Evolutionary conservation across 2,329 filamentous ascomycete genomes (phyloP).

Genomic region (Metarhizium rileyi): DNA sequence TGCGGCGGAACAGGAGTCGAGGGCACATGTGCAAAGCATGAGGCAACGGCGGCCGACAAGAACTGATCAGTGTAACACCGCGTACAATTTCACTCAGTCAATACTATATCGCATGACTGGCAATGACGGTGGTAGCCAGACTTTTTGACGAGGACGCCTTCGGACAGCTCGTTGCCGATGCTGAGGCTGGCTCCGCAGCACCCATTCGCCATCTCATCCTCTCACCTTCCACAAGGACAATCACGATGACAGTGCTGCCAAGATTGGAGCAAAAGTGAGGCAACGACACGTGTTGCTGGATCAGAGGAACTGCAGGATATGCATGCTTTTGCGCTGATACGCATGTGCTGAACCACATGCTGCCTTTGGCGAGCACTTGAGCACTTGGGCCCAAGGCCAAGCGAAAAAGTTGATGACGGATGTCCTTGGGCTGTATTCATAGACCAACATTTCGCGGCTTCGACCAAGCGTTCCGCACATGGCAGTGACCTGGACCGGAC

Average conservation of each 20-base stretch:
- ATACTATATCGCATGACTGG: background rate
- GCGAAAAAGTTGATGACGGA: background rate
- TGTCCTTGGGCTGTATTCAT: background rate
- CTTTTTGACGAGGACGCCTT: background rate
- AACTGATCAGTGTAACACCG: background rate
- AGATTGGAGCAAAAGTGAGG: conserved; percentile 2
- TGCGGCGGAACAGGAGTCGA: background rate
- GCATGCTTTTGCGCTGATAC: background rate
- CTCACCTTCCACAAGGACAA: background rate
- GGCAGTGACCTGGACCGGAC: background rate
- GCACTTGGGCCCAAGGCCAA: background rate
- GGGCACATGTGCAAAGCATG: background rate
- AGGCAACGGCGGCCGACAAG: background rate
- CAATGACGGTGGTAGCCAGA: background rate
- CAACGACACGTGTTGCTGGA: conserved; percentile 6
- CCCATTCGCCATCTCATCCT: background rate
- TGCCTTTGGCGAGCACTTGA: background rate
- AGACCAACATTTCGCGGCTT: background rate
- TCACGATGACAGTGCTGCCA: background rate
- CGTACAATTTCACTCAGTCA: background rate
- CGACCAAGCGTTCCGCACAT: background rate
- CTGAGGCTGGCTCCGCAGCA: background rate
- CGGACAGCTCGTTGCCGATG: background rate
- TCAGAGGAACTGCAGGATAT: background rate
- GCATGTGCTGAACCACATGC: background rate